These are phyloP conservation scores for Arthonia radiata DNA, from an alignment of 495 filamentous ascomycete genomes.

Conservation along the genomic window DNA sequence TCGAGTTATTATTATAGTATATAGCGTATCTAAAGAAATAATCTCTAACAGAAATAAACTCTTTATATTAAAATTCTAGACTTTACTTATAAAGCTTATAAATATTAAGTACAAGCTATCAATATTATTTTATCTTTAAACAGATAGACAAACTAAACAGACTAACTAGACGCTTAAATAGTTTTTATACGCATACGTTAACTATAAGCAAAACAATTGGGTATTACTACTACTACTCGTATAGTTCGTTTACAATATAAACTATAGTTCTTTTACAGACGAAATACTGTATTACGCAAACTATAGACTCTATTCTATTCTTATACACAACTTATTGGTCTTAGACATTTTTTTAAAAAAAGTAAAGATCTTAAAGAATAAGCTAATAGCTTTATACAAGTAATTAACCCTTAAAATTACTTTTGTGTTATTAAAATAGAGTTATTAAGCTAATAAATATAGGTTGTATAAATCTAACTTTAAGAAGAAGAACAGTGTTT, in stretches of 20 bases:
- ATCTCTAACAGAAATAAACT: slow-evolving; percentile 4
- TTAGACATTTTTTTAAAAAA: slow-evolving; percentile 4
- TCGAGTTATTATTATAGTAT: not conserved
- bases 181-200: slow-evolving; percentile 7
- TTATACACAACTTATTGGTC: slow-evolving; percentile 4
- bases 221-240: slow-evolving; percentile 4
- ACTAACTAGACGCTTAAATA: slow-evolving; percentile 7
- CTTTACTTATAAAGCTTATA: not conserved
- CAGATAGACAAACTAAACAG: slow-evolving; percentile 3
- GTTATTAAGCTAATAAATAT: slow-evolving; percentile 6
- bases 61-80: slow-evolving; percentile 3
- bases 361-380: slow-evolving; percentile 1
- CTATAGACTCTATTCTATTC: slow-evolving; percentile 2
- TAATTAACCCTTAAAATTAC: slow-evolving; percentile 6
- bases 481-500: slow-evolving; percentile 12
- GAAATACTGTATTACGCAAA: slow-evolving; percentile 2
- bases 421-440: slow-evolving; percentile 5
- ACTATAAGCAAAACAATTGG: slow-evolving; percentile 8
- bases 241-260: slow-evolving; percentile 5
- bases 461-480: slow-evolving; percentile 6
- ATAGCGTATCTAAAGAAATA: slow-evolving; percentile 1
- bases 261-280: not conserved
- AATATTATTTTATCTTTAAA: slow-evolving; percentile 2
- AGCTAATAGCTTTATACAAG: slow-evolving; percentile 5
- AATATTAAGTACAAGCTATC: slow-evolving; percentile 2